Conservation (phyloP, 208 protist genomes). For the Trypanosomatidae sp. region DNA sequence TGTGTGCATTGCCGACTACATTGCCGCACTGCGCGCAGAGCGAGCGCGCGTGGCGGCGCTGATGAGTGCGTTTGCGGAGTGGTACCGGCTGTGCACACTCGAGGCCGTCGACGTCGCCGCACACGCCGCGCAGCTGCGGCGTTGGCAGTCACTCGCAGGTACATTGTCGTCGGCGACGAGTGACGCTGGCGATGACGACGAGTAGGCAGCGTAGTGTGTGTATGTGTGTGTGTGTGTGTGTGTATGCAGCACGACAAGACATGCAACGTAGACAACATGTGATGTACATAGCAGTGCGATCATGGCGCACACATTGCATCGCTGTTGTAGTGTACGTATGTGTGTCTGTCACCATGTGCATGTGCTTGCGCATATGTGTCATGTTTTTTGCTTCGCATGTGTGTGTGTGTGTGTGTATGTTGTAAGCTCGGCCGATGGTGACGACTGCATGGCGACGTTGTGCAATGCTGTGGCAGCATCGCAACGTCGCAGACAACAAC, state of each 20-base stretch:
- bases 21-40: slow-evolving; percentile 19
- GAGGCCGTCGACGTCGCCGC: slow-evolving; percentile 28
- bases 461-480: no score
- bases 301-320: no score
- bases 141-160: neutral
- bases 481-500: no score
- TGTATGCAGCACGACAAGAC: neutral
- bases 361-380: no score
- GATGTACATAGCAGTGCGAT: no score
- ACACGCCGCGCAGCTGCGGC: no score
- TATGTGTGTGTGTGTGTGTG: neutral
- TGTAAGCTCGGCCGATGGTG: no score
- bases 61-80: slow-evolving; percentile 54
- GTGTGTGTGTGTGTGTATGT: no score
- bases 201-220: neutral
- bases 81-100: slow-evolving; percentile 54
- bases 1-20: neutral
- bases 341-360: no score
- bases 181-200: neutral
- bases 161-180: neutral
- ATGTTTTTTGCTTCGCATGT: no score
- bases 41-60: slow-evolving; percentile 24
- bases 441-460: no score
- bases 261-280: neutral
- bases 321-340: no score